phyloP scores from a whole-genome alignment of 768 basidiomycete genomes.

The Lactifluus volemus region DNA sequence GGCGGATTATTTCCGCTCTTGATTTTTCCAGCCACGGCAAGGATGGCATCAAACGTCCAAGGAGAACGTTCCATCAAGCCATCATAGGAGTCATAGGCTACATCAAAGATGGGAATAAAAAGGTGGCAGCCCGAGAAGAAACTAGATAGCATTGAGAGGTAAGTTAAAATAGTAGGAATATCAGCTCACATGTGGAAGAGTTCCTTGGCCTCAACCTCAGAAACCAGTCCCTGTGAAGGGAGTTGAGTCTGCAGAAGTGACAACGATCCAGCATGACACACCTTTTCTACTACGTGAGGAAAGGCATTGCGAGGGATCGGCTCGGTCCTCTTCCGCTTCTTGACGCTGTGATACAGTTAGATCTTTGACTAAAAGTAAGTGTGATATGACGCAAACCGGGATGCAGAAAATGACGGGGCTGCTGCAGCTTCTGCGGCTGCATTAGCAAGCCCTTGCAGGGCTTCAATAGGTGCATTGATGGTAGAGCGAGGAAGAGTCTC shows the following conservation, averaged over 20 bases:
- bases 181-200: constrained; percentile 76
- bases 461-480: constrained; percentile 89
- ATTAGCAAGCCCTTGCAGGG: constrained; percentile 87
- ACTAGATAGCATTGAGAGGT: constrained; percentile 34
- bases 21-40: constrained; percentile 89
- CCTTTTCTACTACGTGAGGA: constrained; percentile 86
- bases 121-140: constrained; percentile 96
- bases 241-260: background rate
- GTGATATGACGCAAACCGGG: constrained; percentile 36
- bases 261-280: constrained; percentile 19
- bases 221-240: constrained; percentile 62
- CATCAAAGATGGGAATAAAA: constrained; percentile 94
- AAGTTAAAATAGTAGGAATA: constrained; percentile 1
- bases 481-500: constrained; percentile 78
- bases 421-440: constrained; percentile 92
- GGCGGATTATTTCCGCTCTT: constrained; percentile 83
- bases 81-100: constrained; percentile 88
- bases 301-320: constrained; percentile 80
- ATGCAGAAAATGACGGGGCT: constrained; percentile 54
- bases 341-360: constrained; percentile 39
- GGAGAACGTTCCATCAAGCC: constrained; percentile 86
- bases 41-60: constrained; percentile 91
- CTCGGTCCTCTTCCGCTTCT: constrained; percentile 79
- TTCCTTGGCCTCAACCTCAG: constrained; percentile 79
- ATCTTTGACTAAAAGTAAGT: background rate